Conservation (phyloP, 164 flowering plant species). For the Liriodendron chinense region DNA sequence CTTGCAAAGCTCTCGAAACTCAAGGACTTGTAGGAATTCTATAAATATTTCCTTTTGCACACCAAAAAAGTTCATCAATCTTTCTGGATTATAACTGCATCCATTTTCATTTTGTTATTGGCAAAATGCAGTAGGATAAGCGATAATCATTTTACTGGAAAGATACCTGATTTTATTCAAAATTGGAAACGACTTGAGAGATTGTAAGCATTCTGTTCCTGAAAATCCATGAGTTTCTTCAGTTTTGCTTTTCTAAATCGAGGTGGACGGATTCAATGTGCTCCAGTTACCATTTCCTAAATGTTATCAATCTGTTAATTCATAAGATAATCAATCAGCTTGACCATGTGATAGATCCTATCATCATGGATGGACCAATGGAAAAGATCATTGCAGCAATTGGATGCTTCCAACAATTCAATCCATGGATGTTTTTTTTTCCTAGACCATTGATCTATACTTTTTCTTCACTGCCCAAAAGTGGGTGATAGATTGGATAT, state of each 20-base stretch:
- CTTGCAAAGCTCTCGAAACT: constrained; percentile 18
- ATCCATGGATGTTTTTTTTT: too few species aligned
- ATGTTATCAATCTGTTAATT: neutral
- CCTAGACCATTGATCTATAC: too few species aligned
- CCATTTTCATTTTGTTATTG: neutral
- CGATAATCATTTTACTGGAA: constrained; percentile 37
- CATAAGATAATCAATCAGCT: neutral
- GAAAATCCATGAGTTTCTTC: too few species aligned
- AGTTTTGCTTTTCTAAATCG: neutral
- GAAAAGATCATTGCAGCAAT: too few species aligned
- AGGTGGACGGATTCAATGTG: neutral
- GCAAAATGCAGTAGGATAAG: constrained; percentile 31
- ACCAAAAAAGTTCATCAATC: neutral
- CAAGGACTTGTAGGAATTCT: constrained; percentile 18
- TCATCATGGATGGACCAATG: too few species aligned
- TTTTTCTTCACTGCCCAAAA: too few species aligned
- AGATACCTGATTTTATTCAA: constrained; percentile 30
- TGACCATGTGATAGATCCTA: too few species aligned
- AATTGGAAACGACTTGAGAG: constrained; percentile 27
- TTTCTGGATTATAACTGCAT: neutral
- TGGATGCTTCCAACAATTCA: too few species aligned
- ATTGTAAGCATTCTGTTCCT: constrained; percentile 25
- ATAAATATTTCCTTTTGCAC: neutral
- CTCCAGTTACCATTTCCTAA: neutral
- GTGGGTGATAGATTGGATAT: too few species aligned